phyloP scores from a whole-genome alignment of 345 rosid genomes.

The Adansonia digitata region DNA sequence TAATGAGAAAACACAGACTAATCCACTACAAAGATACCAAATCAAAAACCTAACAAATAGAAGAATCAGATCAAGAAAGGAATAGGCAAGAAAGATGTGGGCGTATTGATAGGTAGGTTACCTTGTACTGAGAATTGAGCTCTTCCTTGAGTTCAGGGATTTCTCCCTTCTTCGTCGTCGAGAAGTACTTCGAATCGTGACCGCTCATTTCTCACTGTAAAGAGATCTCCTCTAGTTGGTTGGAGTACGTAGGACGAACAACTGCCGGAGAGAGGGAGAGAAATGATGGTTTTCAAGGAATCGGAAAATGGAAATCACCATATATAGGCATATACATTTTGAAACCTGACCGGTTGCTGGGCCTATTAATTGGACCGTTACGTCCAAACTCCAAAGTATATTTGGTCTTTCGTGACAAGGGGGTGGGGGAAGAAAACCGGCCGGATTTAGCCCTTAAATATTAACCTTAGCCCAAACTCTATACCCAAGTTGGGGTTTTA shows the following conservation, averaged over 20 bases:
- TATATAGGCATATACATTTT: neutral
- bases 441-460: too few species aligned
- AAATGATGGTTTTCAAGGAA: neutral
- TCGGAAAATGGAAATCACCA: too few species aligned
- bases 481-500: too few species aligned
- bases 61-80: conserved; percentile 26
- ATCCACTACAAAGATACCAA: neutral
- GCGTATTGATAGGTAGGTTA: conserved; percentile 12
- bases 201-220: conserved; percentile 61
- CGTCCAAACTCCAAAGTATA: neutral
- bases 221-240: conserved; percentile 11
- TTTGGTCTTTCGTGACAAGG: too few species aligned
- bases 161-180: conserved; percentile 98
- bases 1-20: conserved; percentile 11
- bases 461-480: too few species aligned
- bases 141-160: conserved; percentile 99
- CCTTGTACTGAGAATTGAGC: conserved; percentile 98
- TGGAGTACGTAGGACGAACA: conserved; percentile 4
- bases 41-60: conserved; percentile 10
- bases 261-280: neutral
- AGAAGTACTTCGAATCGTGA: conserved; percentile 96
- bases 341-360: neutral
- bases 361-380: neutral
- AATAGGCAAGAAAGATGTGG: neutral
- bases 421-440: too few species aligned